Conservation (phyloP, 768 basidiomycete genomes). For the Favolaschia claudopus region DNA sequence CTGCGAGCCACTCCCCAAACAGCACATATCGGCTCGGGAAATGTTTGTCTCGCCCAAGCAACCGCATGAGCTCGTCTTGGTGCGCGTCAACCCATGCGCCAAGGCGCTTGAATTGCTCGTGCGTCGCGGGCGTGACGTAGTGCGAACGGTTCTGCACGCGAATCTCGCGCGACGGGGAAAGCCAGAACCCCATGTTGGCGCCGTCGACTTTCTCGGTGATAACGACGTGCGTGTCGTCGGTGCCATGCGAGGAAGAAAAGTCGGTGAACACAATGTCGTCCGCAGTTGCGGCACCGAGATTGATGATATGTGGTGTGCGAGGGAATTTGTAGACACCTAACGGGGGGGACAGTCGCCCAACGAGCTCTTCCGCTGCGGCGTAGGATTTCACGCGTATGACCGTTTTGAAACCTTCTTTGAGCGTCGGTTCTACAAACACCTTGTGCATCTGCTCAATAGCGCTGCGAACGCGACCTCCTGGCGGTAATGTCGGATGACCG, state of each 20-base stretch:
- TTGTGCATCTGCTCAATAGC: conserved; percentile 63
- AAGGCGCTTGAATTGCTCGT: conserved; percentile 68
- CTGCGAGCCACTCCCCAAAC: conserved; percentile 71
- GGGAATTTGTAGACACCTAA: conserved; percentile 63
- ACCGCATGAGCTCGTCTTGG: conserved; percentile 46
- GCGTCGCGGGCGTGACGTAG: conserved; percentile 60
- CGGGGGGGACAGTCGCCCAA: conserved; percentile 51
- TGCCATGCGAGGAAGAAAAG: conserved; percentile 18
- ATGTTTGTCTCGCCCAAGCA: conserved; percentile 56
- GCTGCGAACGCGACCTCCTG: conserved; percentile 60
- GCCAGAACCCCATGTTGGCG: conserved; percentile 71
- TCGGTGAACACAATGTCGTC: conserved; percentile 58
- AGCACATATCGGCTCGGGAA: conserved; percentile 66
- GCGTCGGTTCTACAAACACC: conserved; percentile 49
- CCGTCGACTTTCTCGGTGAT: conserved; percentile 75
- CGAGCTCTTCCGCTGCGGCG: conserved; percentile 55
- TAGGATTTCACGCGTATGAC: conserved; percentile 59
- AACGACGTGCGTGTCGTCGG: conserved; percentile 45
- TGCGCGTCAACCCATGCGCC: conserved; percentile 62
- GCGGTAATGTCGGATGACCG: conserved; percentile 66
- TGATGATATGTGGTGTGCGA: conserved; percentile 64
- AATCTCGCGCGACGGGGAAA: conserved; percentile 55
- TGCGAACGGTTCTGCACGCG: conserved; percentile 70
- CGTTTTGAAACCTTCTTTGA: conserved; percentile 62
- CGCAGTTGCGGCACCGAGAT: conserved; percentile 61